Base-by-base conservation (phyloP, 2,329 filamentous ascomycete genomes). In the Sporothrix schenckii region DNA sequence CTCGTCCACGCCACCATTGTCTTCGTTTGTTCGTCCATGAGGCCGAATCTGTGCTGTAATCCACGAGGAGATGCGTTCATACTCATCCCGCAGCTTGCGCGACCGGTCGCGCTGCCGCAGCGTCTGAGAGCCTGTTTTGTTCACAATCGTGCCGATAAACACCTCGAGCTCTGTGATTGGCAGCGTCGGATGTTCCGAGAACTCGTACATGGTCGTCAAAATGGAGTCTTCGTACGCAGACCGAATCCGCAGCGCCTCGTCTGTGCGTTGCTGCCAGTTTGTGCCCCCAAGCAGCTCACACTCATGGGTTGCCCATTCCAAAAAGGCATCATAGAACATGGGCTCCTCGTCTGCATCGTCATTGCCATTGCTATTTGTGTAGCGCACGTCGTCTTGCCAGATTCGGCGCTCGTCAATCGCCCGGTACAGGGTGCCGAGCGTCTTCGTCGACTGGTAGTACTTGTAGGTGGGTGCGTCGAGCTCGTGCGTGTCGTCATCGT, bases 391-490 rank as follows among this genome's bases (percentile, higher is more conserved):
- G 5, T 85, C 77, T 10, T 79, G 74, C 81, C 89, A 90, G 56
- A 94, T 91, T 68, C 85, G 83, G 60, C 83, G 83, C 77, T 95
- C 92, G 74, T 96, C 88, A 13, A 96, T 89, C 0, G 84, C 85
- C 1, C 91, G 87, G 76, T 91, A 95, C 0, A 96, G 81, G 4
- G 83, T 79, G 0, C 92, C 92, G 0, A 95, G 83, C 0, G 91
- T 82, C 74, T 92, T 92, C 0, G 87, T 74, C 1, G 90, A 93
- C 44, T 78, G 79, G 77, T 95, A 94, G 76, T 89, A 94, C 3
- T 79, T 78, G 34, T 83, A 81, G 5, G 74, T 79, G 0, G 82
- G 80, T 0, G 81, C 81, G 1, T 80, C 78, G 81, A 79, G 10
- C 11, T 82, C 78, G n/a, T 85, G 81, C 11, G 84, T 53, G 3